Percentiles rank a stretch among this genome's conserved stretches.
Conservation (phyloP, 1,284 basidiomycete species). For the Boletus hoseneyae region DNA sequence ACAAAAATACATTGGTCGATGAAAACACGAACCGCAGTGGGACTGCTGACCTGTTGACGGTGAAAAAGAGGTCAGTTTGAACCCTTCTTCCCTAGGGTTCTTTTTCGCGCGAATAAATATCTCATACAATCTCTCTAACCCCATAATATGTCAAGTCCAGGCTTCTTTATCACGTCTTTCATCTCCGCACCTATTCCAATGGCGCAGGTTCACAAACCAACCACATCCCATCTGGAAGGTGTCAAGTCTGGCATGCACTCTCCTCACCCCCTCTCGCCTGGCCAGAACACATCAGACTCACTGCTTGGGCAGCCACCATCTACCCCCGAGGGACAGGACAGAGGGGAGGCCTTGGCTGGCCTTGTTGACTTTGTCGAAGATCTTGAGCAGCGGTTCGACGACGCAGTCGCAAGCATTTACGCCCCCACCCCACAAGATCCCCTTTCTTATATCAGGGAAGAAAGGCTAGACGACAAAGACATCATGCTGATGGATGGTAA, state of each 20-base stretch:
- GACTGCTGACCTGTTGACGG: slow-evolving; percentile 15
- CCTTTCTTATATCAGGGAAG: slow-evolving; percentile 44
- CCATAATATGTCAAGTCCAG: slow-evolving; percentile 30
- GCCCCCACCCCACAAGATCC: slow-evolving; percentile 24
- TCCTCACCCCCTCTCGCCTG: slow-evolving; percentile 32
- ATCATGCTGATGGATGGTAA: slow-evolving; percentile 52
- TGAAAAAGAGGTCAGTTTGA: slow-evolving; percentile 25
- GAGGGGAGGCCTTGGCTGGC: slow-evolving; percentile 6
- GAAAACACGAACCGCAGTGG: slow-evolving; percentile 1
- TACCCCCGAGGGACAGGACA: not conserved
- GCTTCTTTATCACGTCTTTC: slow-evolving; percentile 36
- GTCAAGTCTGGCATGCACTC: slow-evolving; percentile 19
- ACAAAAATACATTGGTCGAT: slow-evolving; percentile 17
- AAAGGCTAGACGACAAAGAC: slow-evolving; percentile 51
- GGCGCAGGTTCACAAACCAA: slow-evolving; percentile 17
- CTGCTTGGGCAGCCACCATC: slow-evolving; percentile 42
- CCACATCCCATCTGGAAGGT: slow-evolving; percentile 16
- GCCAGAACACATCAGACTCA: slow-evolving; percentile 33
- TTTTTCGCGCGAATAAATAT: slow-evolving; percentile 15
- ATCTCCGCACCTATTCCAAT: slow-evolving; percentile 29
- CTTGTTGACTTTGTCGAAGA: not conserved
- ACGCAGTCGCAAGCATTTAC: slow-evolving; percentile 29
- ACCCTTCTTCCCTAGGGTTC: slow-evolving; percentile 9
- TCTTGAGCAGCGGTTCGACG: slow-evolving; percentile 20
- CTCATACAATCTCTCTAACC: slow-evolving; percentile 23